Percentiles rank a stretch among this genome's conserved stretches.
Evolutionary conservation across 352 stramenopile genomes (phyloP).

Genomic region (Pythium pyrilobum): DNA sequence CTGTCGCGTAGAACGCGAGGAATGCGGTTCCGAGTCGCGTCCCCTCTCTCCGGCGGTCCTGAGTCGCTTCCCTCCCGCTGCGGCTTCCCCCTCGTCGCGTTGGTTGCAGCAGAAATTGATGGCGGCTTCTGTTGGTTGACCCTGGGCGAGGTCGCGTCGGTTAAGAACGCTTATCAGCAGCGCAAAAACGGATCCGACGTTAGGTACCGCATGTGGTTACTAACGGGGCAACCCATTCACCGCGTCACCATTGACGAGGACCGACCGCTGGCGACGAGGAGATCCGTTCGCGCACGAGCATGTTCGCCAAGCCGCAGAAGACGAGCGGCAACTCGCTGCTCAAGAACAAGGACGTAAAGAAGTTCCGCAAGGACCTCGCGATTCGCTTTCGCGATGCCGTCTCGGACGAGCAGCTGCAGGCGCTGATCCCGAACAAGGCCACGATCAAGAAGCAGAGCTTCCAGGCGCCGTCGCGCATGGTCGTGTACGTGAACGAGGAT

Average conservation of each 20-base stretch:
- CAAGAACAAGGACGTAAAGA: slow-evolving; percentile 85
- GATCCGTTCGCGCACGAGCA: slow-evolving; percentile 16
- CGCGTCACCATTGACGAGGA: not conserved
- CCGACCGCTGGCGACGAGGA: not conserved
- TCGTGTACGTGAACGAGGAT: slow-evolving; percentile 62
- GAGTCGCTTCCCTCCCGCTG: too few relatives aligned
- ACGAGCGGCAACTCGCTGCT: slow-evolving; percentile 73
- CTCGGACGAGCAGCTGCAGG: slow-evolving; percentile 39
- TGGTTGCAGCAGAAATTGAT: not conserved
- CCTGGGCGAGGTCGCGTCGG: not conserved
- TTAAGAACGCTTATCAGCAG: too few relatives aligned
- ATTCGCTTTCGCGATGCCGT: slow-evolving; percentile 26
- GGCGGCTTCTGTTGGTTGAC: slow-evolving; percentile 10
- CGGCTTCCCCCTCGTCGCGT: not conserved
- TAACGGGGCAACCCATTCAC: too few relatives aligned
- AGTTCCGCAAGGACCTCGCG: slow-evolving; percentile 60
- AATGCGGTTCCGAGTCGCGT: too few relatives aligned
- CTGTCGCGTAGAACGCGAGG: too few relatives aligned
- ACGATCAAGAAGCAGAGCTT: slow-evolving; percentile 69
- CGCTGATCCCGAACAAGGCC: slow-evolving; percentile 28
- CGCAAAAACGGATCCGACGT: not conserved
- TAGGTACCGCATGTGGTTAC: not conserved
- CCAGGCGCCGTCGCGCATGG: slow-evolving; percentile 63
- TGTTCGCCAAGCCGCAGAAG: slow-evolving; percentile 81
- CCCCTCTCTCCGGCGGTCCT: not conserved